Evolutionary conservation across 148 eudicot species (phyloP).

Genomic region (Fagopyrum esculentum): DNA sequence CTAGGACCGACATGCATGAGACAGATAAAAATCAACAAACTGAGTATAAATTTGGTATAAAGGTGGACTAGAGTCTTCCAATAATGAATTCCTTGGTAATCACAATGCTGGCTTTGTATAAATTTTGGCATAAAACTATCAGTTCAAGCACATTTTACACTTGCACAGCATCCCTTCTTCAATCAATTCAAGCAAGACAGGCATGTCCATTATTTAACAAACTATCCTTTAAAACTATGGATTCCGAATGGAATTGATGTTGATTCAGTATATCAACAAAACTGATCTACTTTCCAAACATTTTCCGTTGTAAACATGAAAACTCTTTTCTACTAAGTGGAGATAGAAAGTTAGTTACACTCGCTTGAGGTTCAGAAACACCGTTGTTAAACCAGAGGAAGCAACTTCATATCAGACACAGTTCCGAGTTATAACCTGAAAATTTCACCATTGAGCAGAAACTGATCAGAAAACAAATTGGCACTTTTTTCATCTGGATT

Average conservation of each 20-base stretch:
- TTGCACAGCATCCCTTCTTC: not conserved
- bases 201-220: not conserved
- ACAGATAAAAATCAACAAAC: too few species aligned
- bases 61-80: too few species aligned
- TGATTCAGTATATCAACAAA: not conserved
- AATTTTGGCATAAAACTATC: not conserved
- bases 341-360: not conserved
- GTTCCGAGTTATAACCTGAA: conserved; percentile 5
- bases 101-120: not conserved
- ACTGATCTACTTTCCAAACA: not conserved
- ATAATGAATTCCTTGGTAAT: too few species aligned
- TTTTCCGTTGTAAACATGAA: not conserved
- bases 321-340: not conserved
- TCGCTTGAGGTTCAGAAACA: not conserved
- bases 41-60: too few species aligned
- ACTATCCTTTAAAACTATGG: not conserved
- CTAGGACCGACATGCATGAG: too few species aligned
- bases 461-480: not conserved
- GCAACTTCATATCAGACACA: not conserved
- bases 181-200: not conserved
- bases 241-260: not conserved
- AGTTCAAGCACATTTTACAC: not conserved
- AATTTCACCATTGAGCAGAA: not conserved
- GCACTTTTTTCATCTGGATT: not conserved
- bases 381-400: not conserved